These are phyloP conservation scores for Maudiozyma barnettii DNA, from an alignment of 805 yeast species.

Conservation along the genomic window DNA sequence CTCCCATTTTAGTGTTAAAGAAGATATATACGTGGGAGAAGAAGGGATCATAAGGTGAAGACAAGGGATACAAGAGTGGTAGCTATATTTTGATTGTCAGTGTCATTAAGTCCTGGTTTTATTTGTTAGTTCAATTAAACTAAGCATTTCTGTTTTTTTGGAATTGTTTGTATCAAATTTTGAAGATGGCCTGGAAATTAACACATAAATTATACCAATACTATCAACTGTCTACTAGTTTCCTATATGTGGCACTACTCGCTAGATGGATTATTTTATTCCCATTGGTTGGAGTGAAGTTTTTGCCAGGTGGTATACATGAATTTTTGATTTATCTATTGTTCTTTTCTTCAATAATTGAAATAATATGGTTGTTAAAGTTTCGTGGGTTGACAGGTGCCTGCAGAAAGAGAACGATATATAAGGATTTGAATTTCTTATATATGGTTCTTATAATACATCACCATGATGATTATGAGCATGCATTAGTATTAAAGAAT, in stretches of 20 bases:
- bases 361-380: slow-evolving; percentile 18
- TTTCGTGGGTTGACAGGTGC: slow-evolving; percentile 17
- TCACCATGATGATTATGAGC: slow-evolving; percentile 27
- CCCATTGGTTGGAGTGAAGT: slow-evolving; percentile 56
- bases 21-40: too few species aligned
- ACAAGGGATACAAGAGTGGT: too few species aligned
- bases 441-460: slow-evolving; percentile 23
- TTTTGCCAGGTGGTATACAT: slow-evolving; percentile 64
- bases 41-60: too few species aligned
- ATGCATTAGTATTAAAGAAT: slow-evolving; percentile 24
- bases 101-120: too few species aligned
- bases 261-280: slow-evolving; percentile 42
- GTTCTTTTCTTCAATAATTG: slow-evolving; percentile 14
- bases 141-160: too few species aligned
- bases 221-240: slow-evolving; percentile 19
- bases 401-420: slow-evolving; percentile 11
- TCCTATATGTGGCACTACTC: slow-evolving; percentile 23
- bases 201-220: slow-evolving; percentile 20
- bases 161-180: too few species aligned
- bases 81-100: too few species aligned
- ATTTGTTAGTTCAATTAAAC: too few species aligned
- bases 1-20: too few species aligned
- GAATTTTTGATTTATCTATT: slow-evolving; percentile 39
- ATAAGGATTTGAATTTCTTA: slow-evolving; percentile 23
- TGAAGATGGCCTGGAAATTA: slow-evolving; percentile 2